A percentile compares a stretch with the other conserved stretches of the same genome.
Conservation (phyloP, 78 protist genomes). For the Chrysochromulina parva region DNA sequence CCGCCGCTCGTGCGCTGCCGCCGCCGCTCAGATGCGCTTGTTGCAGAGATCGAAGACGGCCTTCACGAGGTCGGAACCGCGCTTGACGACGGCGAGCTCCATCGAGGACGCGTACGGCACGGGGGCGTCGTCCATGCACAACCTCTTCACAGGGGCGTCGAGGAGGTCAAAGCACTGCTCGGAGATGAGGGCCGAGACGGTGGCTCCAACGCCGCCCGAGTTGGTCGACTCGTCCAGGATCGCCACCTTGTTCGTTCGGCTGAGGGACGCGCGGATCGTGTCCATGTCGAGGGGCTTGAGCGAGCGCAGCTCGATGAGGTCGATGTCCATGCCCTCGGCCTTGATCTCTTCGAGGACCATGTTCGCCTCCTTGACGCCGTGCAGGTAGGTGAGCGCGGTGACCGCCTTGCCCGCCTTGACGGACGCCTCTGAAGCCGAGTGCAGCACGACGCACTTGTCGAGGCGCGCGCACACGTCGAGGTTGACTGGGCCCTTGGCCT, state of each 20-base stretch:
- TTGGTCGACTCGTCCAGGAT: slow-evolving; percentile 51
- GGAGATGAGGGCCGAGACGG: slow-evolving; percentile 28
- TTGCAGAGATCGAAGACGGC: slow-evolving; percentile 15
- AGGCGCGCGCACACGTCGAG: slow-evolving; percentile 27
- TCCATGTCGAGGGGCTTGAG: slow-evolving; percentile 53
- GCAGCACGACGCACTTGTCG: neutral
- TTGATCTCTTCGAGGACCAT: neutral
- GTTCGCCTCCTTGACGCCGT: slow-evolving; percentile 32
- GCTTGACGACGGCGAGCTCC: slow-evolving; percentile 46
- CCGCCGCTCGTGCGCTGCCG: too few relatives aligned
- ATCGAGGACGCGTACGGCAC: slow-evolving; percentile 46
- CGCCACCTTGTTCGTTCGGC: slow-evolving; percentile 28
- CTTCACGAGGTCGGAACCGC: slow-evolving; percentile 25
- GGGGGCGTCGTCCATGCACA: slow-evolving; percentile 54
- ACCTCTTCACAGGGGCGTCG: slow-evolving; percentile 44
- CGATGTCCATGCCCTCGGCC: slow-evolving; percentile 39
- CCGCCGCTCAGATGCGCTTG: neutral
- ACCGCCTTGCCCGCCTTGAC: slow-evolving; percentile 34
- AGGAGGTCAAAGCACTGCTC: slow-evolving; percentile 39
- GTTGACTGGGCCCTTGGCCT: neutral
- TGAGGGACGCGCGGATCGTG: slow-evolving; percentile 29
- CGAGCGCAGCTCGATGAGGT: slow-evolving; percentile 43
- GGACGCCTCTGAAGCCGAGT: slow-evolving; percentile 21
- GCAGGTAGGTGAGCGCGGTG: slow-evolving; percentile 47
- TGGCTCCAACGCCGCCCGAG: slow-evolving; percentile 49